Evolutionary conservation across 257 asterid species (phyloP).

Genomic region (Handroanthus guayacan): DNA sequence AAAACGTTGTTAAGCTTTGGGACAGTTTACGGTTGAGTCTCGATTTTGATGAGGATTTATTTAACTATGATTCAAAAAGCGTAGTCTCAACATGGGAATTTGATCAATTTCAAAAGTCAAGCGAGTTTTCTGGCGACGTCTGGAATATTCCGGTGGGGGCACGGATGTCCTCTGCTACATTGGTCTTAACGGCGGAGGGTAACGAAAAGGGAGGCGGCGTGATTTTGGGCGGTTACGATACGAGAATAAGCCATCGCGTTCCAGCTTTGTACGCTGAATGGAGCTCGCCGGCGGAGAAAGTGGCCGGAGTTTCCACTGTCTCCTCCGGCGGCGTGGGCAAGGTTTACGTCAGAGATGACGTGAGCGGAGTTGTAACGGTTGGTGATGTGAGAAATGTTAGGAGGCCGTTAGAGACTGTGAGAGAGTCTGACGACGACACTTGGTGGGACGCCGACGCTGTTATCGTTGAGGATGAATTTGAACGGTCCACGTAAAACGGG

Average conservation of each 20-base stretch:
- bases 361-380: constrained; percentile 61
- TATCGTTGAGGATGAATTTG: constrained; percentile 52
- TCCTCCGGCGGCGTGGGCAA: constrained; percentile 44
- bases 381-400: constrained; percentile 81
- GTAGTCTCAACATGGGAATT: constrained; percentile 76
- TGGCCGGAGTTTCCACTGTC: constrained; percentile 30
- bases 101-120: constrained; percentile 22
- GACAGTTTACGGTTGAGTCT: constrained; percentile 73
- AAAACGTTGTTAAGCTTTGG: constrained; percentile 85
- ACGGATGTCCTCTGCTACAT: constrained; percentile 34
- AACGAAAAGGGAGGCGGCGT: constrained; percentile 52
- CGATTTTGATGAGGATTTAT: constrained; percentile 65
- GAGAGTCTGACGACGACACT: constrained; percentile 55
- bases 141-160: constrained; percentile 40
- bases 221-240: constrained; percentile 64
- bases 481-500: constrained; percentile 27
- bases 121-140: constrained; percentile 28
- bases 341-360: constrained; percentile 71
- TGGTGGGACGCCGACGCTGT: constrained; percentile 92
- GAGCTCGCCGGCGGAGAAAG: constrained; percentile 44
- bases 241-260: constrained; percentile 54
- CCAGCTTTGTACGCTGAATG: constrained; percentile 79
- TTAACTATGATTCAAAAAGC: constrained; percentile 41
- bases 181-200: constrained; percentile 57
- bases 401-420: constrained; percentile 57